Base-by-base conservation (phyloP, 805 yeast species). In the Myxozyma mucilagina region DNA sequence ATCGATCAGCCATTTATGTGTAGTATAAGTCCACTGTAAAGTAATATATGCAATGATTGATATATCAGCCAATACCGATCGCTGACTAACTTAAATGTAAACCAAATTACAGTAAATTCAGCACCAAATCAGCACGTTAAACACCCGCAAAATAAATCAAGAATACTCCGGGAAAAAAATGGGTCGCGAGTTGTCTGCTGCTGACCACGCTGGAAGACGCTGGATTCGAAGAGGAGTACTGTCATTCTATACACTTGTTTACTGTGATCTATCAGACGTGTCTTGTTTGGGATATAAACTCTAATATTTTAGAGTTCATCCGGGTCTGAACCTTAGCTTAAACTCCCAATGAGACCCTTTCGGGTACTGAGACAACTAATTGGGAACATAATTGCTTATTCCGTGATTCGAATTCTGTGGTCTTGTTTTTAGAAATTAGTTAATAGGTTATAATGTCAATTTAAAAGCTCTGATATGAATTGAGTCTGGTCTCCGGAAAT, bases 1-100 rank as follows among this genome's bases (percentile, higher is more conserved):
- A 94, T 82, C 99, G 86, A 76, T 94, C 99, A 62, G 99, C 96
- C 98, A 94, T 94, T 18, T 35, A 16, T 31, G 31, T 29, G 11
- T 47, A 32, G 13, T 16, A 18, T 42, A 42, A 3, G 20, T 10
- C 4, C 24, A 16, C 10, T 14, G 45, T 18, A 42, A n/a, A n/a
- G 16, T 24, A 42, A 18, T 18, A n/a, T 42, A 42, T 24, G 29
- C 4, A 24, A 24, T 24, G n/a, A 36, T 36, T 47, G 31, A 24
- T 16, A 16, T 47, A 14, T 47, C 41, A 47, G 38, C 10, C 16
- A 41, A 47, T 18, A 47, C 32, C 41, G 35, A 47, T n/a, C 18
- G 45, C 18, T 20, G 45, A n/a, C 20, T n/a, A 16, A n/a, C n/a
- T 9, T 20, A 41, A 3, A 6, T 41, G 20, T 20, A n/a, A 20